Evolutionary conservation across 2,329 filamentous ascomycete species (phyloP).

Genomic region (Mycocentrospora acerina): DNA sequence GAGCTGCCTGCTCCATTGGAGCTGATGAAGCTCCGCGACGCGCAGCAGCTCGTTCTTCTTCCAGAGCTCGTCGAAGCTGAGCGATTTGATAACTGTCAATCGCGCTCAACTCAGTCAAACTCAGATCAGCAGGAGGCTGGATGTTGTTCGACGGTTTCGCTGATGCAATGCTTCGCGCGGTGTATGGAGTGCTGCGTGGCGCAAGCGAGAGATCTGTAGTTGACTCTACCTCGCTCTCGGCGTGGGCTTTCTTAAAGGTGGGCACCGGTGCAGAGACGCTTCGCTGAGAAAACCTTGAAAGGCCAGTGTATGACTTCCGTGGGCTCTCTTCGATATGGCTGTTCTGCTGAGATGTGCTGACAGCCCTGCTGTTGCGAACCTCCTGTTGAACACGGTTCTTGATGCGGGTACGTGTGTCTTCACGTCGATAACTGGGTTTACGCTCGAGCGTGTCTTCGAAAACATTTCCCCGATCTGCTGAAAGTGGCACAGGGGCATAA

Average conservation of each 20-base stretch:
- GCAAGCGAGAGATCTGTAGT: constrained; percentile 44
- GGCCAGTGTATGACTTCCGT: constrained; percentile 27
- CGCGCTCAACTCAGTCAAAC: constrained; percentile 57
- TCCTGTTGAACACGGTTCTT: constrained; percentile 37
- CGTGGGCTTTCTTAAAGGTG: constrained; percentile 19
- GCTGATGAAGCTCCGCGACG: constrained; percentile 30
- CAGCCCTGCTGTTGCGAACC: constrained; percentile 33
- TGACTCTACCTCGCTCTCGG: constrained; percentile 40
- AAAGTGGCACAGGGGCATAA: constrained; percentile 7
- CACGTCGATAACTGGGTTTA: constrained; percentile 32
- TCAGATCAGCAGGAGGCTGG: constrained; percentile 32
- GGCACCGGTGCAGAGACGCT: constrained; percentile 36
- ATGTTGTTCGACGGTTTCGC: constrained; percentile 18
- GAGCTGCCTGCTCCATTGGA: constrained; percentile 28
- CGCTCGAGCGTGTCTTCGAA: constrained; percentile 22
- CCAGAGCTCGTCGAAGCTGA: constrained; percentile 56
- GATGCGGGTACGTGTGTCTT: constrained; percentile 36
- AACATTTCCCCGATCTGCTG: constrained; percentile 18
- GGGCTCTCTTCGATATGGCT: constrained; percentile 21
- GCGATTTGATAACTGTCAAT: constrained; percentile 56
- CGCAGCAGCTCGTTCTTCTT: constrained; percentile 54
- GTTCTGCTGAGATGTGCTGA: constrained; percentile 18
- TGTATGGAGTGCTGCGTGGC: constrained; percentile 30
- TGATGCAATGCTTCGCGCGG: constrained; percentile 25
- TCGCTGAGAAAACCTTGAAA: constrained; percentile 21